Conservation (phyloP, 495 filamentous ascomycete species). For the Tuber aestivum region DNA sequence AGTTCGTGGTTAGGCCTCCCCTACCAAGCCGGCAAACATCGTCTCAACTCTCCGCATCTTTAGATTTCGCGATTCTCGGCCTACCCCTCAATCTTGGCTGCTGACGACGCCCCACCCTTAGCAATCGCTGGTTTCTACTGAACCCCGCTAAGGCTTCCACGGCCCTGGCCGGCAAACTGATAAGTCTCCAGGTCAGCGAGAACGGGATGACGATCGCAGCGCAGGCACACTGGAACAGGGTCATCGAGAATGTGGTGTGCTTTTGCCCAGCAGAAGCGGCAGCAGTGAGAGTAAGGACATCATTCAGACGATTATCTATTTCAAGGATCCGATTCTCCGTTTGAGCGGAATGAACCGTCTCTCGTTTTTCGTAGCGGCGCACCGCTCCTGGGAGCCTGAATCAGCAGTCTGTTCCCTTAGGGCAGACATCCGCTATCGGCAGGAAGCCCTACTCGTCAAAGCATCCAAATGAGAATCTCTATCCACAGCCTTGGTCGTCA, state of each 20-base stretch:
- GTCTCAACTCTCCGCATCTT: constrained; percentile 3
- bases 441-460: constrained; percentile 55
- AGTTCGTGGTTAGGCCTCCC: background rate
- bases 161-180: constrained; percentile 31
- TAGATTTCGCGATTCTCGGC: constrained; percentile 3
- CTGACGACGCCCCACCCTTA: background rate
- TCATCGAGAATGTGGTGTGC: constrained; percentile 13
- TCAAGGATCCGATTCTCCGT: constrained; percentile 67
- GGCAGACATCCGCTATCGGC: background rate
- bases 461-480: constrained; percentile 77
- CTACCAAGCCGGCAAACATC: constrained; percentile 1
- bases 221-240: constrained; percentile 28
- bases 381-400: constrained; percentile 52
- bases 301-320: constrained; percentile 63
- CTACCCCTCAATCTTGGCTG: background rate
- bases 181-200: constrained; percentile 24
- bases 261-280: constrained; percentile 24
- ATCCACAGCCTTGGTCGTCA: constrained; percentile 53
- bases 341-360: constrained; percentile 61
- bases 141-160: constrained; percentile 16
- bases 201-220: constrained; percentile 27
- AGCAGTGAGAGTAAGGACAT: constrained; percentile 69
- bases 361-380: constrained; percentile 87
- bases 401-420: constrained; percentile 6
- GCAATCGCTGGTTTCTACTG: constrained; percentile 6